Conservation (phyloP, 495 filamentous ascomycete species). For the Xylaria sp. region DNA sequence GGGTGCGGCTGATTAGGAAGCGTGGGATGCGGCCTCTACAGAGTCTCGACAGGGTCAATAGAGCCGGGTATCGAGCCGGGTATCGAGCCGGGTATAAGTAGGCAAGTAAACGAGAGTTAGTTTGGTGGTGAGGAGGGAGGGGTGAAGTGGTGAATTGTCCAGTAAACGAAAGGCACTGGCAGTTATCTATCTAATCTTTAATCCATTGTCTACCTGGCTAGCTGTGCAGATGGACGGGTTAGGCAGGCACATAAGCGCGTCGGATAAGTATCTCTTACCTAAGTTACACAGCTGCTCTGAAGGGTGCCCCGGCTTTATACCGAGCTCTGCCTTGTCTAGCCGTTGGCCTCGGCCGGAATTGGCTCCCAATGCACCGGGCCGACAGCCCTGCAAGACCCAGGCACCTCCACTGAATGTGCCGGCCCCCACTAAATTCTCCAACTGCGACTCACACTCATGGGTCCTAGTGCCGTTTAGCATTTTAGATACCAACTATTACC, state of each 20-base stretch:
- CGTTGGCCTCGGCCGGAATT: slow-evolving; percentile 6
- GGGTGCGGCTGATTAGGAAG: neutral
- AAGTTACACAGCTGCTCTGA: neutral
- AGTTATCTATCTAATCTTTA: no score
- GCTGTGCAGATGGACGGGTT: no score
- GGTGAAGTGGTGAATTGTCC: neutral
- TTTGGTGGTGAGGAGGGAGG: neutral
- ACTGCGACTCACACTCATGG: neutral
- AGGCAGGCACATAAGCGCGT: neutral
- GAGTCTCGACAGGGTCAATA: neutral
- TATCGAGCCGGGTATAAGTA: neutral
- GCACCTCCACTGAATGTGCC: neutral
- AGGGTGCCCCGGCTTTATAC: neutral
- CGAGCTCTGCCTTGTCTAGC: slow-evolving; percentile 23
- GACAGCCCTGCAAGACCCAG: neutral
- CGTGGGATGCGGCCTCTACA: neutral
- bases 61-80: neutral
- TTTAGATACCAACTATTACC: no score
- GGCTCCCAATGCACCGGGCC: neutral
- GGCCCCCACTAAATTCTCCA: neutral
- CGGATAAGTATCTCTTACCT: slow-evolving; percentile 1
- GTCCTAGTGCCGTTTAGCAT: neutral
- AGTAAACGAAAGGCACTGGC: slow-evolving; percentile 1
- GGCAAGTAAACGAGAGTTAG: neutral
- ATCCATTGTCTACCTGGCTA: no score